Base-by-base conservation (phyloP, 495 filamentous ascomycete genomes). In the Xylaria curta region DNA sequence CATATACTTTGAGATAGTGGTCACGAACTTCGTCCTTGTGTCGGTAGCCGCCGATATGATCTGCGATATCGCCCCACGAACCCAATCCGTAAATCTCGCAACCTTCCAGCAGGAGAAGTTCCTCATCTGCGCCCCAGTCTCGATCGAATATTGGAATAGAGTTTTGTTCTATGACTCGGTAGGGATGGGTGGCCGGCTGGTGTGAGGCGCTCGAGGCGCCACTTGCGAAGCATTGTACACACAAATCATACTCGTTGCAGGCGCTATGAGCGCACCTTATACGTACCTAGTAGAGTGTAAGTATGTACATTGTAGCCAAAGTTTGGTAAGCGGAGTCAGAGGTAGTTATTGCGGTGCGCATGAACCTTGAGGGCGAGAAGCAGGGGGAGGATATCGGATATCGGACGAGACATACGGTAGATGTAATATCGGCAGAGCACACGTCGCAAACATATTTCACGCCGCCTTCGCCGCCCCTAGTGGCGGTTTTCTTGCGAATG, bases 91-190 rank as follows among this genome's bases (percentile, higher is more conserved):
- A 99, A 69, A 93, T 97, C 79, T 99, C 97, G n/a, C 94, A 93
- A 19, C 96, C 96, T 81, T 99, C 97, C 28, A 99, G 83, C 51
- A 99, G 84, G 10, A 97, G 82, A 19, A 98, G 82, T 81, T 99
- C 96, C 78, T 99, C 96, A 78, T 99, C 96, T 7, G 96, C 96
- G 53, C 96, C 96, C 96, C 96, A 99, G 71, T 97, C 95, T 68
- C 88, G 88, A 71, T 94, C 90, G 74, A 97, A 99, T 49, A 99
- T 98, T 0, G 96, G 96, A 51, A 98, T 94, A 0, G 94, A 97
- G 79, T 99, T 97, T 77, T 98, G 96, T 78, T 99, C 96, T 75
- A 98, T 98, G 61, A 99, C 96, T 75, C 92, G 92, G 78, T 89
- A 98, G 26, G 92, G 85, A 80, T 99, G 96, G 4, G 92, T 91